phyloP scores from a whole-genome alignment of 164 flowering plant species.

The Brasenia schreberi region DNA sequence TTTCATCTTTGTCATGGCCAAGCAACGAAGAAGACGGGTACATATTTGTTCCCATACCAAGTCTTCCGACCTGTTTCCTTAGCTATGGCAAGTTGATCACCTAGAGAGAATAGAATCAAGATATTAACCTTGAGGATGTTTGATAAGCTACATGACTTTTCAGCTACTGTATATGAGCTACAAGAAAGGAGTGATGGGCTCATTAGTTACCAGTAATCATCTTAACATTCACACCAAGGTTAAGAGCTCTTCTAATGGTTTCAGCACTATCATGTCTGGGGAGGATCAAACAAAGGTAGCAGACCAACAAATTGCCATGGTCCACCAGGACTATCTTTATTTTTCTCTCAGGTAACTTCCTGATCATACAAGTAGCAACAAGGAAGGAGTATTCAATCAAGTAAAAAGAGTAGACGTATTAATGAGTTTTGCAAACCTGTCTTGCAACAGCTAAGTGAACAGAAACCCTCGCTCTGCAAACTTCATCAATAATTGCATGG shows the following conservation, averaged over 20 bases:
- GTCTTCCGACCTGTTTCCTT: slow-evolving; percentile 35
- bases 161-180: slow-evolving; percentile 8
- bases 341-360: slow-evolving; percentile 24
- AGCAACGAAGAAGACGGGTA: slow-evolving; percentile 34
- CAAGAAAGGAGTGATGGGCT: slow-evolving; percentile 18
- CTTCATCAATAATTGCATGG: slow-evolving; percentile 26
- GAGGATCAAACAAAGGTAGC: slow-evolving; percentile 29
- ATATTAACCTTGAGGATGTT: background rate
- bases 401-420: background rate
- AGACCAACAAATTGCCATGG: slow-evolving; percentile 35
- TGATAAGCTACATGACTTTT: too few relatives aligned
- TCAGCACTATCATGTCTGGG: slow-evolving; percentile 3
- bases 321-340: slow-evolving; percentile 20
- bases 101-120: slow-evolving; percentile 6
- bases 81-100: slow-evolving; percentile 35
- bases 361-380: background rate
- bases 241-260: too few relatives aligned
- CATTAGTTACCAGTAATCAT: slow-evolving; percentile 17
- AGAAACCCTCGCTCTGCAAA: slow-evolving; percentile 31
- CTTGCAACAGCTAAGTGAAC: slow-evolving; percentile 27
- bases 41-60: slow-evolving; percentile 43
- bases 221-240: too few relatives aligned
- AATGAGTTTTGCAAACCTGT: slow-evolving; percentile 13
- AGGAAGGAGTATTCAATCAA: background rate
- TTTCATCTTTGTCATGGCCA: slow-evolving; percentile 19